Evolutionary conservation across 2,329 filamentous ascomycete genomes (phyloP), one percentile per base, ranked within the genome.

Genomic region (Fusarium nisikadoi): DNA sequence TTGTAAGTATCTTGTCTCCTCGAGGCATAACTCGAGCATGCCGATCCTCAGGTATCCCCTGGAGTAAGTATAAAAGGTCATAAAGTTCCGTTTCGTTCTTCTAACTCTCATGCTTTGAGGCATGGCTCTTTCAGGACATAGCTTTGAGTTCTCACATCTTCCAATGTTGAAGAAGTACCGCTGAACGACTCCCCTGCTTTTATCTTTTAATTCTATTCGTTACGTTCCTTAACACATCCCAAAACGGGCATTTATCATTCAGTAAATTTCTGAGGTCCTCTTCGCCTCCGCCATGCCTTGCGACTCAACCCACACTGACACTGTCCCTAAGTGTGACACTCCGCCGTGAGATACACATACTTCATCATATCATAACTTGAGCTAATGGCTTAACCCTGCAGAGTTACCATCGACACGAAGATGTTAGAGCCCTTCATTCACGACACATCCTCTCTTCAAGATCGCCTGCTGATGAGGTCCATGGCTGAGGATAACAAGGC

Each of bases 391-490:
- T 12, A 42, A 10, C 14, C 25, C 31, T 8, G 9, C 16, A 69
- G 65, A 23, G 12, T n/a, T n/a, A 16, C 33, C 6, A n/a, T 4
- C 3, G 13, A 42, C 11, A 12, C 10, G 2, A 39, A 31, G 11
- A 68, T 68, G 49, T 45, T 68, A 9, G 16, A 23, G 12, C 17
- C 8, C 20, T 68, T 29, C 20, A 64, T 72, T 27, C 6, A 65
- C 43, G 59, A 72, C 20, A 69, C 43, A 2, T 39, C 45, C 12
- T 64, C 54, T n/a, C 16, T 68, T 17, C 43, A 29, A 8, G 65
- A 68, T 46, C 65, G 64, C 9, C 57, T 68, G 3, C 8, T 68
- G 9, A 42, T 68, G 20, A 52, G 45, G 29, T 41, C 65, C 33
- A 29, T 50, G 17, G 27, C 35, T 29, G 50, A 52, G 25, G 27